Base-by-base conservation (phyloP, 2,329 filamentous ascomycete species). In the Aspergillus udagawae region DNA sequence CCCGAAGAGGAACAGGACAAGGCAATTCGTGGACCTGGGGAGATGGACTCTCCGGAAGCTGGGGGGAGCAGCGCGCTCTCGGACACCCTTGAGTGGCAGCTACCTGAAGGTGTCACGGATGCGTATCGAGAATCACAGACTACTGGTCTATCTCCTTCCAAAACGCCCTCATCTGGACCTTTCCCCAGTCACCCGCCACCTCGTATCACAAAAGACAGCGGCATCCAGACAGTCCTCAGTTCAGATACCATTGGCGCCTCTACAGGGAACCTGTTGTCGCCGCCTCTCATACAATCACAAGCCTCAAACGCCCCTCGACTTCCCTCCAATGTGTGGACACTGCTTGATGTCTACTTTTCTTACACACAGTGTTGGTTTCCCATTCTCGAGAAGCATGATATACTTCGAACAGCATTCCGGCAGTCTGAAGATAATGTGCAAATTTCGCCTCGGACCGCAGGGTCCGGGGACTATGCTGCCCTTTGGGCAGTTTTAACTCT, bases 301-400 rank as follows among this genome's bases (percentile, higher is more conserved):
- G 12, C 56, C 42, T 35, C 59, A 51, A 52, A 27, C 17, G 41
- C 85, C 81, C 17, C 66, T 71, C 17, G 81, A 83, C 65, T 83
- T 80, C 67, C 86, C 79, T 76, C 66, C 17, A 73, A 74, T 53
- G 67, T 69, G 27, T 73, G 71, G 70, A 77, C 81, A 2, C 78
- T 92, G 3, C 75, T 92, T 42, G 87, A 91, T 62, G 80, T 88
- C 4, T 92, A 91, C 68, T 89, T 90, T 58, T 83, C 87, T 1
- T 90, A 90, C 64, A 90, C 86, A 0, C 87, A 92, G 68, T 85
- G 83, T 53, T 92, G 89, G 89, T 80, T 92, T 27, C 89, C 89
- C 0, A 85, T 92, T 27, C 77, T 88, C 10, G 86, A 91, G 61
- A 88, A 86, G 60, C 82, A 87, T 51, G 80, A 82, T 45, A 75